phyloP scores from a whole-genome alignment of 2,329 filamentous ascomycete genomes.

The Pseudogymnoascus sp. region DNA sequence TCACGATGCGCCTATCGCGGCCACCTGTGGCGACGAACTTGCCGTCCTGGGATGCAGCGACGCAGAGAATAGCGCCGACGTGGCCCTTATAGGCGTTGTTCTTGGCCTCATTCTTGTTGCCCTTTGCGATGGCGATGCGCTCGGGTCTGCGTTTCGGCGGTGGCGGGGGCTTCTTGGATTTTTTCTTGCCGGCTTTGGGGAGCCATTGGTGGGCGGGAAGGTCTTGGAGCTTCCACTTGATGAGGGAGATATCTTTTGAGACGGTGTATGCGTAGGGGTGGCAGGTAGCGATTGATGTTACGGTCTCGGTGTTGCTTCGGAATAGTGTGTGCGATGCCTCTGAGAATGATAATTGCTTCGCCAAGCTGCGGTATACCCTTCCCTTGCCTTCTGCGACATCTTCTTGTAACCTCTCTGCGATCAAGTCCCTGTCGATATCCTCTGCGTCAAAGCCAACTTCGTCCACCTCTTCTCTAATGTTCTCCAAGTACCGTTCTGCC shows the following conservation, averaged over 20 bases:
- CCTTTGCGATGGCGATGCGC: slow-evolving; percentile 55
- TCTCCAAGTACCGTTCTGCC: slow-evolving; percentile 87
- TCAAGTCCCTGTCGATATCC: slow-evolving; percentile 85
- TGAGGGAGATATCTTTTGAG: slow-evolving; percentile 73
- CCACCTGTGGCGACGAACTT: slow-evolving; percentile 88
- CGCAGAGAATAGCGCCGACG: slow-evolving; percentile 67
- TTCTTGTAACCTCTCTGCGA: slow-evolving; percentile 82
- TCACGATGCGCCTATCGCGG: slow-evolving; percentile 71
- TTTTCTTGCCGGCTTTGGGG: slow-evolving; percentile 41
- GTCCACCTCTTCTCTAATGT: slow-evolving; percentile 75
- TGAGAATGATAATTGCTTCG: slow-evolving; percentile 61
- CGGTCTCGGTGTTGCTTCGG: slow-evolving; percentile 66
- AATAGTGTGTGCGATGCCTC: slow-evolving; percentile 63
- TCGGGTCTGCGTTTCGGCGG: slow-evolving; percentile 55
- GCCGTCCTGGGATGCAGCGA: slow-evolving; percentile 82
- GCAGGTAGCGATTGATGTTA: slow-evolving; percentile 73
- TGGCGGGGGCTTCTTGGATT: slow-evolving; percentile 48
- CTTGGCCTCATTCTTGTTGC: slow-evolving; percentile 49
- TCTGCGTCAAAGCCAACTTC: slow-evolving; percentile 86
- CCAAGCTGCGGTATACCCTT: slow-evolving; percentile 74
- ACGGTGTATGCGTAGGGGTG: slow-evolving; percentile 80
- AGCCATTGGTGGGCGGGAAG: slow-evolving; percentile 52
- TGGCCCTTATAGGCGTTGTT: slow-evolving; percentile 69
- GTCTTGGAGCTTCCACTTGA: slow-evolving; percentile 81
- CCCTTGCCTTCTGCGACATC: slow-evolving; percentile 91